A percentile compares a stretch with the other conserved stretches of the same genome.
These are phyloP conservation scores for Microthlaspi erraticum DNA, from an alignment of 345 rosid species.

Conservation along the genomic window DNA sequence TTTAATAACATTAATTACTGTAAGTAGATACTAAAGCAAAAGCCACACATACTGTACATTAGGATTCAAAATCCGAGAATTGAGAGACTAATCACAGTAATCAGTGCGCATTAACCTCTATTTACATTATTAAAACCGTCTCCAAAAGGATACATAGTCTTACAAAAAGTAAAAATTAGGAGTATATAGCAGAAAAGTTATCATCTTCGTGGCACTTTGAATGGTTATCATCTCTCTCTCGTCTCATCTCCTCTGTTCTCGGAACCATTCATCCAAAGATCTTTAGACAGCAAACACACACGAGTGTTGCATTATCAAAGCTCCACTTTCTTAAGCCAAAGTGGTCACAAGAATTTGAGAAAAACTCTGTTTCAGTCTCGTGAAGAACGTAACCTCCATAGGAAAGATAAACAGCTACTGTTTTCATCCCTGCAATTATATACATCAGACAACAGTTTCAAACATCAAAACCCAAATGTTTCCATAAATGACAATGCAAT, in stretches of 20 bases:
- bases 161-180: slow-evolving; percentile 14
- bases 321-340: background rate
- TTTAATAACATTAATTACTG: background rate
- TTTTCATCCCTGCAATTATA: slow-evolving; percentile 50
- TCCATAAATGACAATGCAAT: background rate
- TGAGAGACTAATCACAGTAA: background rate
- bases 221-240: slow-evolving; percentile 10
- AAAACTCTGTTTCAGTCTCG: slow-evolving; percentile 21
- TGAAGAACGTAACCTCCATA: slow-evolving; percentile 38
- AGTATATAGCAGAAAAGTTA: slow-evolving; percentile 13
- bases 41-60: slow-evolving; percentile 24
- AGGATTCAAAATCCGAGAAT: slow-evolving; percentile 27
- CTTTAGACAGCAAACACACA: slow-evolving; percentile 2
- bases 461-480: slow-evolving; percentile 7
- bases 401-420: slow-evolving; percentile 59
- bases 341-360: background rate
- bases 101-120: slow-evolving; percentile 24
- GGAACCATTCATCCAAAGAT: slow-evolving; percentile 17
- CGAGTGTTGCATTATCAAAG: too few relatives aligned
- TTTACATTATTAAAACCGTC: slow-evolving; percentile 15
- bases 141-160: slow-evolving; percentile 12
- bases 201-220: slow-evolving; percentile 16
- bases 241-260: slow-evolving; percentile 16
- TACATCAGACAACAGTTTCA: too few relatives aligned
- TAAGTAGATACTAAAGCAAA: slow-evolving; percentile 10